Evolutionary conservation across 2,329 filamentous ascomycete genomes (phyloP).

Genomic region (Dothideomycetidae sp.): DNA sequence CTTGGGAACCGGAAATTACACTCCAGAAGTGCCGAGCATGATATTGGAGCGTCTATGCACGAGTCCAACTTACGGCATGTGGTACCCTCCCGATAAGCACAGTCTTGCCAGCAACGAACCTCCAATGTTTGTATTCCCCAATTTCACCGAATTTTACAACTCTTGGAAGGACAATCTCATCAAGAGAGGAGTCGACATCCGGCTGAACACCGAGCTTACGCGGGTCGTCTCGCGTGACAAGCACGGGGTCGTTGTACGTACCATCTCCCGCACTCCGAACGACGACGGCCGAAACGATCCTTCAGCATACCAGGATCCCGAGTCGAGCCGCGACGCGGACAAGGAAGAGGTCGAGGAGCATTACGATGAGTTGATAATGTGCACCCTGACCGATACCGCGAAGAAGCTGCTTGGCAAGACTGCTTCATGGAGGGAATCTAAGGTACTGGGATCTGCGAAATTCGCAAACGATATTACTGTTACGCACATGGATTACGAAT

Average conservation of each 20-base stretch:
- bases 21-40: conserved; percentile 54
- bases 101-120: conserved; percentile 38
- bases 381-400: conserved; percentile 43
- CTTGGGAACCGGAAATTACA: conserved; percentile 61
- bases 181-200: conserved; percentile 41
- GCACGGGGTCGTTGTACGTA: conserved; percentile 36
- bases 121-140: conserved; percentile 48
- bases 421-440: conserved; percentile 46
- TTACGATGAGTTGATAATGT: conserved; percentile 54
- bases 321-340: conserved; percentile 27
- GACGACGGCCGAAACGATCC: conserved; percentile 32
- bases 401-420: conserved; percentile 45
- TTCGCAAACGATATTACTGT: conserved; percentile 59
- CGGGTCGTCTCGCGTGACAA: conserved; percentile 38
- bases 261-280: conserved; percentile 30
- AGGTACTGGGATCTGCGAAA: conserved; percentile 55
- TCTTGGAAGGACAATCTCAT: conserved; percentile 43
- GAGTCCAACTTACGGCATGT: conserved; percentile 44
- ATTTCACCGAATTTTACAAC: conserved; percentile 46
- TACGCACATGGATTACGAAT: conserved; percentile 50
- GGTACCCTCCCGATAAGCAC: conserved; percentile 37
- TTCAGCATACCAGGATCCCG: conserved; percentile 24
- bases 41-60: conserved; percentile 43
- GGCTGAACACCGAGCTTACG: conserved; percentile 43
- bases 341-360: conserved; percentile 32